These are phyloP conservation scores for Arabis hirsuta DNA, from an alignment of 345 rosid genomes.

Conservation along the genomic window DNA sequence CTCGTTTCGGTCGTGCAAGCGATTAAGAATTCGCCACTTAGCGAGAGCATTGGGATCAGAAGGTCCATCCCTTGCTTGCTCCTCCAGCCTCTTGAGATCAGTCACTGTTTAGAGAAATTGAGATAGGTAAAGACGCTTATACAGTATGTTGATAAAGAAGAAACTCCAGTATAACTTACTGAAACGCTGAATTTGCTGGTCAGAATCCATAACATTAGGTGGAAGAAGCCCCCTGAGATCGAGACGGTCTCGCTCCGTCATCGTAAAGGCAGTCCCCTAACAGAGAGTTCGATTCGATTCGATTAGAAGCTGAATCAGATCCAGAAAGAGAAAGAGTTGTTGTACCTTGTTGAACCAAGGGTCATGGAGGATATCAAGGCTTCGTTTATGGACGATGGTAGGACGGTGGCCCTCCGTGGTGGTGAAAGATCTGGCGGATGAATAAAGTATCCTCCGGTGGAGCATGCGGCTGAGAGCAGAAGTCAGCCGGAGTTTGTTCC, in stretches of 20 bases:
- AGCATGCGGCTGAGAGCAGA: constrained; percentile 55
- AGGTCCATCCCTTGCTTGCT: constrained; percentile 94
- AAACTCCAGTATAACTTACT: constrained; percentile 53
- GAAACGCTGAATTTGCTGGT: constrained; percentile 91
- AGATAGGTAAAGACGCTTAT: neutral
- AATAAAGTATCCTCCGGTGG: constrained; percentile 40
- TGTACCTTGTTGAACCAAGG: constrained; percentile 99
- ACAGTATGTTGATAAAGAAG: neutral
- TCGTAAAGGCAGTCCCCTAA: constrained; percentile 93
- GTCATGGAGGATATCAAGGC: constrained; percentile 95
- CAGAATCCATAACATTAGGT: constrained; percentile 79
- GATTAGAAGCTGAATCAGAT: constrained; percentile 13
- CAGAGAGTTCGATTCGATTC: constrained; percentile 10
- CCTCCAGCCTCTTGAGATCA: constrained; percentile 92
- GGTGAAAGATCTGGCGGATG: constrained; percentile 66
- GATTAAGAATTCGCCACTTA: constrained; percentile 94
- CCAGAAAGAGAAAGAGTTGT: constrained; percentile 3
- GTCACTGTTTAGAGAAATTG: constrained; percentile 55
- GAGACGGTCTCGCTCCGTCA: constrained; percentile 94
- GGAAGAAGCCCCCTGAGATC: constrained; percentile 98
- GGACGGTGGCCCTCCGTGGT: constrained; percentile 90
- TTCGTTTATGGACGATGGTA: constrained; percentile 90
- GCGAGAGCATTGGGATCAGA: constrained; percentile 91
- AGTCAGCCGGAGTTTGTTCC: constrained; percentile 31
- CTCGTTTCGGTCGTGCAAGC: constrained; percentile 95